A percentile compares a stretch with the other conserved stretches of the same genome.
phyloP scores from a whole-genome alignment of 2,329 filamentous ascomycete species.

The Davidsoniella virescens region DNA sequence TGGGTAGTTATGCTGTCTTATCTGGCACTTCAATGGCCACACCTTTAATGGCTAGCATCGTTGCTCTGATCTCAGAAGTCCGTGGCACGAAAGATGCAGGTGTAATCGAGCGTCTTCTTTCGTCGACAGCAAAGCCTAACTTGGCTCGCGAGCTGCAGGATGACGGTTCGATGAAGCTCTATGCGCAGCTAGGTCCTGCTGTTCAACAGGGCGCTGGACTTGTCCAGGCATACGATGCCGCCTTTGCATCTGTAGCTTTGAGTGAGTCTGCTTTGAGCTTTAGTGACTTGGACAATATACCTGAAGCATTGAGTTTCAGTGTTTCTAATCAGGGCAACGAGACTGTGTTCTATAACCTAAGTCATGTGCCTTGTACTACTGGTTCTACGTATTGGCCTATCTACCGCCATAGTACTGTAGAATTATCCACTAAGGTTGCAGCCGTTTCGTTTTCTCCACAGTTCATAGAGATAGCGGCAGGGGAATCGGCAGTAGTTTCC shows the following conservation, averaged over 20 bases:
- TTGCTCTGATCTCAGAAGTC: conserved; percentile 21
- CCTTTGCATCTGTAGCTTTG: not conserved
- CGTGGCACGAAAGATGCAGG: conserved; percentile 28
- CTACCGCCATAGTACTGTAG: not conserved
- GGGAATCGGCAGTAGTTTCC: not conserved
- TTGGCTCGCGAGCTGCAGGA: conserved; percentile 21
- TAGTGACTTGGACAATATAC: not conserved
- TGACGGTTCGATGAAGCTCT: conserved; percentile 12
- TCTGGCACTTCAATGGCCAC: conserved; percentile 15
- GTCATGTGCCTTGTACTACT: not conserved
- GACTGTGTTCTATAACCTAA: not conserved
- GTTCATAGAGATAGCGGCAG: not conserved
- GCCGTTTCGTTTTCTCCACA: not conserved
- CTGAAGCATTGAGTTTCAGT: not conserved
- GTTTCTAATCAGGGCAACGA: not conserved
- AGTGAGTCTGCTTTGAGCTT: not conserved
- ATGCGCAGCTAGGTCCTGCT: conserved; percentile 26
- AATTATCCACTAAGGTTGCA: not conserved
- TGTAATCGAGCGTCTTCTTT: conserved; percentile 27
- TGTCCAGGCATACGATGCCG: conserved; percentile 26
- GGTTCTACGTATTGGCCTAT: not conserved
- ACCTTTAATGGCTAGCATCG: conserved; percentile 12
- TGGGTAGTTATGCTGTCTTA: conserved; percentile 11
- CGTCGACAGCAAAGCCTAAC: conserved; percentile 26
- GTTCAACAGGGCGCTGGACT: conserved; percentile 32